Evolutionary conservation across 139 green algal species (phyloP).

Genomic region (Edaphochlamys debaryana): DNA sequence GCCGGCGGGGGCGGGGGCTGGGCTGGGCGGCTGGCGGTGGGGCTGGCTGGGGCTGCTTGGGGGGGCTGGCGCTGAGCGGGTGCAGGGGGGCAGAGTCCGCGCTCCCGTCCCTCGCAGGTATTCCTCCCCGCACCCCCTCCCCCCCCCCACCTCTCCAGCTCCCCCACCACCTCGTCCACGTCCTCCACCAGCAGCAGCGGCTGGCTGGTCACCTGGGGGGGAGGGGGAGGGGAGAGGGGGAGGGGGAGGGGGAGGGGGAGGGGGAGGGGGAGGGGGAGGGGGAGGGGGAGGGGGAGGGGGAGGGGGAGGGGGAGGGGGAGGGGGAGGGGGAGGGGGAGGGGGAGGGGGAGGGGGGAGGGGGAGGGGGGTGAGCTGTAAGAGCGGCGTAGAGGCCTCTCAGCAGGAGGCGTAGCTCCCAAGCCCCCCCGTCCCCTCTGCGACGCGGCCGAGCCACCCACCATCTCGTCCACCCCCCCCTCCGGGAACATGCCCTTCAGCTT

Average conservation of each 20-base stretch:
- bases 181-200: slow-evolving; percentile 51
- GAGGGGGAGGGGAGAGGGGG: not conserved
- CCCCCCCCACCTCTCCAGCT: slow-evolving; percentile 42
- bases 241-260: not conserved
- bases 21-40: not conserved
- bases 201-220: slow-evolving; percentile 38
- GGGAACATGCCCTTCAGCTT: slow-evolving; percentile 36
- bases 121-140: not conserved
- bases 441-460: slow-evolving; percentile 9
- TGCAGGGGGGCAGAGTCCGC: no score
- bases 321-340: not conserved
- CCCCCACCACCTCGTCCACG: slow-evolving; percentile 42
- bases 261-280: no score
- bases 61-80: not conserved
- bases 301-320: no score
- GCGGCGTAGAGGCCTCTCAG: no score
- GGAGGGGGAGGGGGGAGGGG: not conserved
- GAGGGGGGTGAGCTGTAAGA: no score
- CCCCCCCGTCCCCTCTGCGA: no score
- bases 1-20: no score
- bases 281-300: not conserved
- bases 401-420: no score
- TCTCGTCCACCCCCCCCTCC: slow-evolving; percentile 12
- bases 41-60: not conserved
- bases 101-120: no score